Percentiles rank a stretch among this genome's conserved stretches.
phyloP scores from a whole-genome alignment of 805 yeast species.

The Grigorovia yakushimaensis region DNA sequence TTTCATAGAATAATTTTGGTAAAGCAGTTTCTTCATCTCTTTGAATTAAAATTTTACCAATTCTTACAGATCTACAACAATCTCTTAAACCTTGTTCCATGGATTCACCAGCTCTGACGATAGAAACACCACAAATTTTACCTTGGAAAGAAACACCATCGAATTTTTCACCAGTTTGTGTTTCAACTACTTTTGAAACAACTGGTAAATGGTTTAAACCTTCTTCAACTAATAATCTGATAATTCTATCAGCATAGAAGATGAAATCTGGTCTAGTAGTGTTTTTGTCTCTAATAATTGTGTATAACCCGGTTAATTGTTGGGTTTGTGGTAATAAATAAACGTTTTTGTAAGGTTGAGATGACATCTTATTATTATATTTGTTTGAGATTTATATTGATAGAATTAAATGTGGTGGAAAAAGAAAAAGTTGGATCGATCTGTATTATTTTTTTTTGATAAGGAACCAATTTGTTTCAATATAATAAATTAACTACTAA shows the following conservation, averaged over 20 bases:
- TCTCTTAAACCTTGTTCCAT: conserved; percentile 98
- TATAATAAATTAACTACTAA: too few relatives aligned
- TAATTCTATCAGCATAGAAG: conserved; percentile 90
- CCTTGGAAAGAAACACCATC: conserved; percentile 79
- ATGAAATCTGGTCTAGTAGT: conserved; percentile 89
- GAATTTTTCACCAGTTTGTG: conserved; percentile 66
- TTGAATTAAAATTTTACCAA: conserved; percentile 94
- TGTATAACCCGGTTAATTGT: conserved; percentile 78
- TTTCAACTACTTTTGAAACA: conserved; percentile 51
- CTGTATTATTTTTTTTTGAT: too few relatives aligned
- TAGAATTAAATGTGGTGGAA: too few relatives aligned
- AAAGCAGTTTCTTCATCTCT: conserved; percentile 95
- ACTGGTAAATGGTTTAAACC: conserved; percentile 93
- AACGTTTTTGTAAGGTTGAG: conserved; percentile 39
- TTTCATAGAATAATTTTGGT: conserved; percentile 87
- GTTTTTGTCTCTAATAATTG: conserved; percentile 74
- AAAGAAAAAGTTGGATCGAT: too few relatives aligned
- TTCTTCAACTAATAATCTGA: conserved; percentile 86
- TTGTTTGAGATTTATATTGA: too few relatives aligned
- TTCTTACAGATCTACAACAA: conserved; percentile 91
- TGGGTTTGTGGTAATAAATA: conserved; percentile 74
- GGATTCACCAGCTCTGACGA: conserved; percentile 96
- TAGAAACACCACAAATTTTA: conserved; percentile 95
- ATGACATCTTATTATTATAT: conserved; percentile 13
- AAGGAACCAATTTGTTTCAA: too few relatives aligned